Conservation (phyloP, 768 basidiomycete species). For the Boletellus sp. region DNA sequence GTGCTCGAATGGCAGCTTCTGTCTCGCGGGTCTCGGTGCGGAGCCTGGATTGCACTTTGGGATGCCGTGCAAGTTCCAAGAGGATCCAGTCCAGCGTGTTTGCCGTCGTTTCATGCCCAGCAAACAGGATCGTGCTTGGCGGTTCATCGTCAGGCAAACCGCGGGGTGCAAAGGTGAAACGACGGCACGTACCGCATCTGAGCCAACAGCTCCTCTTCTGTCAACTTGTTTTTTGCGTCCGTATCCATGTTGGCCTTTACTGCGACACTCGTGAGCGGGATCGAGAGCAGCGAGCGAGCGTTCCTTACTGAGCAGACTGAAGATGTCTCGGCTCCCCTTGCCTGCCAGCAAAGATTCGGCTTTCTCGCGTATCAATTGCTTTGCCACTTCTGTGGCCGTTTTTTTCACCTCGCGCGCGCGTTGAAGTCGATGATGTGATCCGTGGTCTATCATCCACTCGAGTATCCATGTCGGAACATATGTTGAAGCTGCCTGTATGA, state of each 20-base stretch:
- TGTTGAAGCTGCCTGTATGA: constrained; percentile 7
- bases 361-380: constrained; percentile 18
- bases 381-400: constrained; percentile 9
- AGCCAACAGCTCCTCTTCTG: constrained; percentile 9
- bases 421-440: constrained; percentile 15
- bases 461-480: constrained; percentile 22
- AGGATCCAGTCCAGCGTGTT: constrained; percentile 35
- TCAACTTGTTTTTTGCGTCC: constrained; percentile 23
- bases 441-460: constrained; percentile 32
- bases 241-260: constrained; percentile 29
- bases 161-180: background rate
- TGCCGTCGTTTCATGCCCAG: constrained; percentile 52
- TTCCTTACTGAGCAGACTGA: constrained; percentile 38
- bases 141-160: too few species aligned
- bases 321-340: constrained; percentile 15
- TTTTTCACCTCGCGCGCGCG: constrained; percentile 13
- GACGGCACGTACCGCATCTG: constrained; percentile 15
- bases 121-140: constrained; percentile 44
- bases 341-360: constrained; percentile 10
- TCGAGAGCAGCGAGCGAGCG: background rate
- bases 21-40: constrained; percentile 33
- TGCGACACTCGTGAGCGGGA: background rate
- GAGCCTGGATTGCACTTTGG: constrained; percentile 55
- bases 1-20: background rate
- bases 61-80: constrained; percentile 57